Percentiles rank a stretch among this genome's conserved stretches.
These are phyloP conservation scores for Batrachochytrium dendrobatidis DNA, from an alignment of 371 early-diverging fungal species.

Conservation along the genomic window DNA sequence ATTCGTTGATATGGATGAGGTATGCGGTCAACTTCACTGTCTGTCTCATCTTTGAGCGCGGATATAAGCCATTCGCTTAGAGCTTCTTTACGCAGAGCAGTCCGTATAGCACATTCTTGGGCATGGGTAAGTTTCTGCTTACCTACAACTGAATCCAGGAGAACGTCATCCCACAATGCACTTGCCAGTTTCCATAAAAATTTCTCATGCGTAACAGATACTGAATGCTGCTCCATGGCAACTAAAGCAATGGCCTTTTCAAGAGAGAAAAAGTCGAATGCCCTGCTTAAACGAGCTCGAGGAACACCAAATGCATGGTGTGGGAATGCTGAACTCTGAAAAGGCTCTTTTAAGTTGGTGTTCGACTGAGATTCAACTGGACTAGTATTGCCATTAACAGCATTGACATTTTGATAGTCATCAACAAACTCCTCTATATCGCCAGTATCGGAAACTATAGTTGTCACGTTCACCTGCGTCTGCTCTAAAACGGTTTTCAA, in stretches of 20 bases:
- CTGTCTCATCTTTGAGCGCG: constrained; percentile 2
- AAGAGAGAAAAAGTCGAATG: constrained; percentile 3
- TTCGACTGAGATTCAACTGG: too few relatives aligned
- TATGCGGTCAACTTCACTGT: background rate
- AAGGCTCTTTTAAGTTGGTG: too few relatives aligned
- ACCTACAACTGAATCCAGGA: background rate
- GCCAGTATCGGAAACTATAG: too few relatives aligned
- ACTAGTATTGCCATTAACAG: too few relatives aligned
- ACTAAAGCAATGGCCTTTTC: background rate
- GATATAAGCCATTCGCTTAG: constrained; percentile 24
- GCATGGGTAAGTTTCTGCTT: background rate
- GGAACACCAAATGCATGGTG: constrained; percentile 1
- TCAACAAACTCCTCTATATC: too few relatives aligned
- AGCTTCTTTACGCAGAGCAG: constrained; percentile 27
- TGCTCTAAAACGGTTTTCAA: too few relatives aligned
- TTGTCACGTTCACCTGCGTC: too few relatives aligned
- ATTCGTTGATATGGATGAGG: background rate
- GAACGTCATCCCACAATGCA: constrained; percentile 36
- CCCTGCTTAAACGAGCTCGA: background rate
- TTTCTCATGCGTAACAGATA: constrained; percentile 9
- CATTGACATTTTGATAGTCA: too few relatives aligned
- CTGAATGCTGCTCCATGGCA: background rate
- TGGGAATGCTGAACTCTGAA: too few relatives aligned
- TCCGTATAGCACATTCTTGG: constrained; percentile 9
- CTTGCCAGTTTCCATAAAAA: constrained; percentile 45